Evolutionary conservation across 2,329 filamentous ascomycete genomes (phyloP).

Genomic region (Lachnellula occidentalis): DNA sequence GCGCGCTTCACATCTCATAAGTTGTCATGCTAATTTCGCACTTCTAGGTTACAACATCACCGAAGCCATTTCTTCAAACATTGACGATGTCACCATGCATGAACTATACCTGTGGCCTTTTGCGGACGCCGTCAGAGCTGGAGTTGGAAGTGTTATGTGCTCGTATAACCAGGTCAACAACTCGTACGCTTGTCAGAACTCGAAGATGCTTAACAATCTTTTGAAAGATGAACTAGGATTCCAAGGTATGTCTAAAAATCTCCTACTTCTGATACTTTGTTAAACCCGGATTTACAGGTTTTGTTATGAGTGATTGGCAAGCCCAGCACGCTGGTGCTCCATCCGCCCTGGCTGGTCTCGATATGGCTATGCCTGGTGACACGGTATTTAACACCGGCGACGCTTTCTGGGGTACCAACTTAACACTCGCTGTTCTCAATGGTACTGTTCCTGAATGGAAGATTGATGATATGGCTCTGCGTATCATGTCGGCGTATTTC

Average conservation of each 20-base stretch:
- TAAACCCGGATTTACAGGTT: conserved; percentile 35
- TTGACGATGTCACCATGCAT: conserved; percentile 56
- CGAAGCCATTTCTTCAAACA: conserved; percentile 50
- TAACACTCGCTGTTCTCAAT: conserved; percentile 83
- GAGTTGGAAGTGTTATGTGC: conserved; percentile 79
- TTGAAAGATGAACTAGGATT: conserved; percentile 78
- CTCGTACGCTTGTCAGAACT: conserved; percentile 75
- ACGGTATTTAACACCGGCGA: conserved; percentile 66
- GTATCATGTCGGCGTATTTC: conserved; percentile 69
- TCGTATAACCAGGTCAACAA: conserved; percentile 80
- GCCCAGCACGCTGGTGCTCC: conserved; percentile 67
- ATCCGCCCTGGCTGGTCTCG: conserved; percentile 65
- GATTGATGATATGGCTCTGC: conserved; percentile 85
- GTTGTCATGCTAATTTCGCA: background rate
- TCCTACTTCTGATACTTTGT: background rate
- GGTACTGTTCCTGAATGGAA: conserved; percentile 84
- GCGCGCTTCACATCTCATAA: background rate
- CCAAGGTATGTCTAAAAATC: conserved; percentile 43
- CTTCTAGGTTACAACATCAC: conserved; percentile 49
- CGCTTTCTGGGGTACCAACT: conserved; percentile 68
- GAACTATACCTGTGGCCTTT: conserved; percentile 59
- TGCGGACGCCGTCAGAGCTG: conserved; percentile 57
- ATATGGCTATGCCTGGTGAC: conserved; percentile 89
- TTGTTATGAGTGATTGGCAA: conserved; percentile 75
- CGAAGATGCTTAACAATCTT: conserved; percentile 66